Evolutionary conservation across 2,329 filamentous ascomycete genomes (phyloP), one percentile per base, ranked within the genome.

Genomic region (Microthyrium microscopicum): DNA sequence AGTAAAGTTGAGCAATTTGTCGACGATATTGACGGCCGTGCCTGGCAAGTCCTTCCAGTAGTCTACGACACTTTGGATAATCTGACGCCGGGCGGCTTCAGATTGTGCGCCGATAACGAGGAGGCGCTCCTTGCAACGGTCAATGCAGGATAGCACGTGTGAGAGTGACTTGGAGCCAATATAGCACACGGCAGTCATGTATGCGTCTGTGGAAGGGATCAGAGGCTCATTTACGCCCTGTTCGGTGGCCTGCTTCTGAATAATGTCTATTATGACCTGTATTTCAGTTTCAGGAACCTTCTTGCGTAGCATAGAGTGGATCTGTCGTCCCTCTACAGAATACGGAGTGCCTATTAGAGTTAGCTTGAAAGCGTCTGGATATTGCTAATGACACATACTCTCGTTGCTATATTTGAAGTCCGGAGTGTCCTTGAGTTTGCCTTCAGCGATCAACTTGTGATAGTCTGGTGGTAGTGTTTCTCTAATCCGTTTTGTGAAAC

Each of bases 1-100:
- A 11, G 81, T 85, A 60, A 94, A 98, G 59, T 95, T 98, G 45
- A 98, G 75, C 4, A 98, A 69, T 57, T 95, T 95, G 62, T 95
- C 87, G 38, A 95, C 70, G 46, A 98, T 92, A 45, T 80, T 81
- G 44, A 95, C 72, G 3, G 84, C 89, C 27, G 91, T 77, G 39
- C 89, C 89, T 0, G 87, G 84, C 47, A 98, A 87, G 20, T 87
- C 77, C 29, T 71, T 70, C 89, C 89, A 98, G 61, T 94, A 98
- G 26, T 75, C 67, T 62, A 94, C 81, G 25, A 95, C 84, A 4
- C 81, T 81, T 4, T 77, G 72, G 44, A 95, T 80, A 47, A 98
- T 92, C 55, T 98, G 89, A 26, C 74, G 70, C 26, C 84, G 73
- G 1, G 83, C 84, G 3, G 68, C 67, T 38, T 83, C 71, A 0